A percentile compares a stretch with the other conserved stretches of the same genome.
Evolutionary conservation across 164 flowering plant species (phyloP).

Genomic region (Dillenia turbinata): DNA sequence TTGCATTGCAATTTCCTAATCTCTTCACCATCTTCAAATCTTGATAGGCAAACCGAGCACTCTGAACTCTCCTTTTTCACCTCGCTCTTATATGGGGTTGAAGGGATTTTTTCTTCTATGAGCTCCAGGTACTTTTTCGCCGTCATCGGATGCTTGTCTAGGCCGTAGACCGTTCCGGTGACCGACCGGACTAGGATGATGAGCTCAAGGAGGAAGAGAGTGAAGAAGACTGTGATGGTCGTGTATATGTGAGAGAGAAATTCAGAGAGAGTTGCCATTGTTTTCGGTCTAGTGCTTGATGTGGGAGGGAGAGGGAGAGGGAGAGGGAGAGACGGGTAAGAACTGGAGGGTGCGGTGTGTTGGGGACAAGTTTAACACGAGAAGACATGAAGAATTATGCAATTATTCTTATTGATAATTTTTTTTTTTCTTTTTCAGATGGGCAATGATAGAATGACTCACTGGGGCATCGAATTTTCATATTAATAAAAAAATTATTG

Average conservation of each 20-base stretch:
- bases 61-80: constrained; percentile 4
- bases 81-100: constrained; percentile 11
- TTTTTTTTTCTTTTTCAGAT: too few species aligned
- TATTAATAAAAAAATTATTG: too few species aligned
- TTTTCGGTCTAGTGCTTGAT: background rate
- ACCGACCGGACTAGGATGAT: constrained; percentile 15
- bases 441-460: too few species aligned
- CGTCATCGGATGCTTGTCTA: constrained; percentile 8
- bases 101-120: constrained; percentile 33
- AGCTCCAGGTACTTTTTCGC: constrained; percentile 18
- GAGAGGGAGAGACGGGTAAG: too few species aligned
- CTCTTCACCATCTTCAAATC: constrained; percentile 39
- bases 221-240: constrained; percentile 25
- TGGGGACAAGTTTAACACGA: too few species aligned
- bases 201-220: constrained; percentile 26
- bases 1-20: constrained; percentile 35
- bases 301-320: too few species aligned
- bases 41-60: constrained; percentile 43
- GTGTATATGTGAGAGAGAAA: constrained; percentile 33
- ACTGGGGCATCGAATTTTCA: too few species aligned
- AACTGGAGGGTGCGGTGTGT: too few species aligned
- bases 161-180: constrained; percentile 1
- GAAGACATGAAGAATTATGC: too few species aligned
- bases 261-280: constrained; percentile 23
- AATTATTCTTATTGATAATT: too few species aligned